Conservation (phyloP, 352 stramenopile genomes). For the Phytophthora aleatoria region DNA sequence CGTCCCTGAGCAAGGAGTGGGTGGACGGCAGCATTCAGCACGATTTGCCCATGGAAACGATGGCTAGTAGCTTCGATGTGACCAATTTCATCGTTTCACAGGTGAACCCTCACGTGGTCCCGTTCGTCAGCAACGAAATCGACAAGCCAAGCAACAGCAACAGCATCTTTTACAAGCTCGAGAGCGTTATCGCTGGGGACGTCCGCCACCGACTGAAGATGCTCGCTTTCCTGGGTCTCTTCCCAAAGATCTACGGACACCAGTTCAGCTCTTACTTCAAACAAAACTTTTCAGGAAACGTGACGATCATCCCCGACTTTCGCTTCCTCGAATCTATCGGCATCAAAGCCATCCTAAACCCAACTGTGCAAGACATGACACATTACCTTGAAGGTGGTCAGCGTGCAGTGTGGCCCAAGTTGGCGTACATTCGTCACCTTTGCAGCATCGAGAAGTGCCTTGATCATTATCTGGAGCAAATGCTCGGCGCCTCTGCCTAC, state of each 20-base stretch:
- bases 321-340: conserved; percentile 83
- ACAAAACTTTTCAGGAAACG: conserved; percentile 97
- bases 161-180: conserved; percentile 70
- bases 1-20: conserved; percentile 92
- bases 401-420: conserved; percentile 89
- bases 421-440: conserved; percentile 94
- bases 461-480: conserved; percentile 42
- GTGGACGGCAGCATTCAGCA: conserved; percentile 92
- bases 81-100: conserved; percentile 92
- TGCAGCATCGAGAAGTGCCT: conserved; percentile 91
- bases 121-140: conserved; percentile 92
- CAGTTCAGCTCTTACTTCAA: conserved; percentile 80
- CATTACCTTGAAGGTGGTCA: conserved; percentile 88
- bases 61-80: conserved; percentile 94
- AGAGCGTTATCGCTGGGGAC: conserved; percentile 86
- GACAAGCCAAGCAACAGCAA: conserved; percentile 65
- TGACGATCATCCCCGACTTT: conserved; percentile 94
- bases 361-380: conserved; percentile 72
- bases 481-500: conserved; percentile 30
- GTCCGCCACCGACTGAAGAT: conserved; percentile 69
- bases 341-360: conserved; percentile 86
- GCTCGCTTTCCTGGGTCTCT: conserved; percentile 89
- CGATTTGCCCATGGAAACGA: conserved; percentile 93
- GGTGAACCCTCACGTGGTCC: conserved; percentile 92
- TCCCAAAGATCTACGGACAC: conserved; percentile 83